Conservation (phyloP, 805 yeast species). For the Debaryomyces maramus region DNA sequence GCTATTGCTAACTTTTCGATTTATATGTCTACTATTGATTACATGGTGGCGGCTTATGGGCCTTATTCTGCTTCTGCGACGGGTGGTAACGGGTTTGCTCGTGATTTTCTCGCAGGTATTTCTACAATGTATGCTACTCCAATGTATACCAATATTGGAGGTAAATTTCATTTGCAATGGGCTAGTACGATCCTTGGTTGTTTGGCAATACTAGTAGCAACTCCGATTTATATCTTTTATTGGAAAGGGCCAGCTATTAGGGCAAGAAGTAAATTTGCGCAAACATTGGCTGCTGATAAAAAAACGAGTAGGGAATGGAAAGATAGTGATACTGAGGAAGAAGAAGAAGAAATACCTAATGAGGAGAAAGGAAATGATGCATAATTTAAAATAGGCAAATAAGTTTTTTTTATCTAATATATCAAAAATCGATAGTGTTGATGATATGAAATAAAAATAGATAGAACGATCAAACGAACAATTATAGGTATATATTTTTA, state of each 20-base stretch:
- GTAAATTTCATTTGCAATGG: conserved; percentile 33
- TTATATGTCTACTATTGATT: conserved; percentile 46
- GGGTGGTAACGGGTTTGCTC: conserved; percentile 44
- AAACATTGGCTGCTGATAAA: conserved; percentile 33
- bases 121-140: conserved; percentile 40
- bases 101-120: conserved; percentile 43
- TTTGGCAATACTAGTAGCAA: conserved; percentile 31
- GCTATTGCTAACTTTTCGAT: conserved; percentile 42
- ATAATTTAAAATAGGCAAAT: no score
- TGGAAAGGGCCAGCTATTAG: conserved; percentile 41
- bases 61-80: conserved; percentile 46
- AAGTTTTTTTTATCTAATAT: no score
- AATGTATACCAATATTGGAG: conserved; percentile 33
- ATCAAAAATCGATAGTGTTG: no score
- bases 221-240: conserved; percentile 39
- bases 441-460: no score
- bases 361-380: no score
- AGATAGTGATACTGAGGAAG: conserved; percentile 3
- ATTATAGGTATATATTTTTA: no score
- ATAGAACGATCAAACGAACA: no score
- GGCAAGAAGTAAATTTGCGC: conserved; percentile 36
- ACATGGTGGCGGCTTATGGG: conserved; percentile 44
- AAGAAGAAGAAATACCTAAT: conserved; percentile 5
- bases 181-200: conserved; percentile 39
- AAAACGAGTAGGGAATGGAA: conserved; percentile 7